Evolutionary conservation across 2,329 filamentous ascomycete species (phyloP).

Genomic region (Dothistroma septosporum): DNA sequence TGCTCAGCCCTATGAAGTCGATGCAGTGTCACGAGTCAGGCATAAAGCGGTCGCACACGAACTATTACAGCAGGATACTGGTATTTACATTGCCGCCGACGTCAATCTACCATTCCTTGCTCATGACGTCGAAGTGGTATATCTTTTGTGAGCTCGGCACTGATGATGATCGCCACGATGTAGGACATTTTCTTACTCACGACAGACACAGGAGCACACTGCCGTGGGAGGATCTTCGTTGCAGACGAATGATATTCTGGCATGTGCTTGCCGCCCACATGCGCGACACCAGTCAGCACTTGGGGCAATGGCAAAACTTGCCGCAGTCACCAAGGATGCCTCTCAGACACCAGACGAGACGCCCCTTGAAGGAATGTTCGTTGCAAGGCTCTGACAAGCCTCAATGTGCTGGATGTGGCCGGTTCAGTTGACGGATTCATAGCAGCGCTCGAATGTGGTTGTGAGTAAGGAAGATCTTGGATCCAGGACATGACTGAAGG

Average conservation of each 20-base stretch:
- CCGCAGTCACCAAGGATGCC: background rate
- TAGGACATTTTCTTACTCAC: too few relatives aligned
- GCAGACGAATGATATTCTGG: too few relatives aligned
- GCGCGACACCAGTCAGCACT: too few relatives aligned
- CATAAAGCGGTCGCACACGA: background rate
- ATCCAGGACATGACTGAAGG: constrained; percentile 7
- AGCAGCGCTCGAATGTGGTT: constrained; percentile 24
- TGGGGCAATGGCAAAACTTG: background rate
- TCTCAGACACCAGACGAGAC: background rate
- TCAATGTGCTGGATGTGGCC: constrained; percentile 2
- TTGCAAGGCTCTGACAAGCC: constrained; percentile 3
- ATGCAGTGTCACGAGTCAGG: background rate
- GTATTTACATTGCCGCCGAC: background rate
- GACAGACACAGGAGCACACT: too few relatives aligned
- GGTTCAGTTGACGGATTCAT: constrained; percentile 18
- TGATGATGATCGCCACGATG: too few relatives aligned
- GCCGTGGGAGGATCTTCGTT: too few relatives aligned
- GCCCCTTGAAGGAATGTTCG: constrained; percentile 9
- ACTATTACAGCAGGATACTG: background rate
- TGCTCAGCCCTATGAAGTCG: background rate
- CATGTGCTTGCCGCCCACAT: too few relatives aligned
- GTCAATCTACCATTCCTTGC: too few relatives aligned
- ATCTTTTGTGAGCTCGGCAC: too few relatives aligned
- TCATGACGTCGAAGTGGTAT: too few relatives aligned
- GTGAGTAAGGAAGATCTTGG: constrained; percentile 25